Conservation (phyloP, 805 yeast genomes). For the Sporopachydermia quercuum region DNA sequence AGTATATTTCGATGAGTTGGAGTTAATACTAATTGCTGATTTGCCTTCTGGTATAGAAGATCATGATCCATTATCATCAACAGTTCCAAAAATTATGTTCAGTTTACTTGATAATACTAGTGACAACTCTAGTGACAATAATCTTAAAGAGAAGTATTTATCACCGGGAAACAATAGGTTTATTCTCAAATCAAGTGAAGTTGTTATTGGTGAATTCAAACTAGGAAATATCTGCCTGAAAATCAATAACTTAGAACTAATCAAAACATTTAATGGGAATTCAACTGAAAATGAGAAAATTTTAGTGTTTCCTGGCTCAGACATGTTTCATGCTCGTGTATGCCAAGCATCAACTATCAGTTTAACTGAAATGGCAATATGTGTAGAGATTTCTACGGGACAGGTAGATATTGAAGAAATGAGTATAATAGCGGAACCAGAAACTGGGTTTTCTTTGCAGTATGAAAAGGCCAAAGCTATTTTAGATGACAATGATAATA, state of each 20-base stretch:
- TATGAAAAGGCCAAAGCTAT: neutral
- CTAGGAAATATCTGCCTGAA: constrained; percentile 14
- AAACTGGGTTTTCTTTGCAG: neutral
- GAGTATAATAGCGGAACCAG: neutral
- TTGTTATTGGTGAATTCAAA: constrained; percentile 23
- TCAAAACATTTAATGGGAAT: constrained; percentile 10
- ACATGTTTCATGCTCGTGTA: constrained; percentile 10
- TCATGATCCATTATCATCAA: too few species aligned
- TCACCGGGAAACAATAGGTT: constrained; percentile 10
- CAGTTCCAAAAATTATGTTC: too few species aligned
- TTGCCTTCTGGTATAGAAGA: neutral
- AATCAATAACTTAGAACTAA: constrained; percentile 15
- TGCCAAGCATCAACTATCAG: constrained; percentile 4
- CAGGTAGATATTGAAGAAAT: constrained; percentile 4
- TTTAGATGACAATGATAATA: neutral
- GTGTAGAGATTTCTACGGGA: constrained; percentile 8
- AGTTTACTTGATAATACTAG: too few species aligned
- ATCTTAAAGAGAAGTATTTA: constrained; percentile 6
- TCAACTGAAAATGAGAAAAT: constrained; percentile 6
- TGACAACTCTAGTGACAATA: too few species aligned
- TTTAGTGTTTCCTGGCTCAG: constrained; percentile 6
- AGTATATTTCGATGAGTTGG: neutral
- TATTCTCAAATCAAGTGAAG: constrained; percentile 14
- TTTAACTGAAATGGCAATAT: constrained; percentile 10
- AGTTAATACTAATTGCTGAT: too few species aligned